Evolutionary conservation across 495 filamentous ascomycete genomes (phyloP), one percentile per base, ranked within the genome.

Genomic region (Diplogelasinospora grovesii): DNA sequence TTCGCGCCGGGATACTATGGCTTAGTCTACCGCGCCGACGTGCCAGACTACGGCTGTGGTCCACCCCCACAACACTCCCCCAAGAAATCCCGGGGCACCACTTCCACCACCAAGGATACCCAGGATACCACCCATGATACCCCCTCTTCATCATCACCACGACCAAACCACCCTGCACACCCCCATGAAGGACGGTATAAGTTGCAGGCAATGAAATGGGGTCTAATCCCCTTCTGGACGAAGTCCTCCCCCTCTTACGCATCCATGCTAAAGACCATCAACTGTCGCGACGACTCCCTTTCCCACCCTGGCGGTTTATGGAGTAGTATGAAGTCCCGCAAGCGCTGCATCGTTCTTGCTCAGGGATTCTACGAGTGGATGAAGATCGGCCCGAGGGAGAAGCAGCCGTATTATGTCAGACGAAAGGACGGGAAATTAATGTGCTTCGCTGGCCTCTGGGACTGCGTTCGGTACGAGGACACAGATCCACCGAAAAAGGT

Each of bases 291-390:
- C 54, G 92, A 96, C 61, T 92, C 87, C 3, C 65, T 98, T 4
- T 65, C 74, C 1, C 74, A 82, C 6, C 74, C 82, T 16, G 73
- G 77, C 2, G 88, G 89, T 9, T 86, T 95, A 80, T 98, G 92
- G 92, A 82, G 74, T 19, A 75, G 71, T 10, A 95, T 97, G 84
- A 96, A 95, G 59, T 73, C 78, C 34, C 76, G 69, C 51, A 94
- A 95, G 58, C 73, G 92, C 18, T 98, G 92, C 55, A 68, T 96
- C 28, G 79, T 98, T 2, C 49, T 90, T 3, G 86, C 83, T 10
- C 81, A 95, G 61, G 92, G 92, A 2, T 98, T 96, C 63, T 98
- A 90, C 59, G 92, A 98, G 60, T 98, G 92, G 92, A 61, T 92
- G 37, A 87, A 92, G 60, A 86, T 86, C 52, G 75, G 14, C 13